Evolutionary conservation across 331 rosid species (phyloP).

Genomic region (Rhamnella rubrinervis): DNA sequence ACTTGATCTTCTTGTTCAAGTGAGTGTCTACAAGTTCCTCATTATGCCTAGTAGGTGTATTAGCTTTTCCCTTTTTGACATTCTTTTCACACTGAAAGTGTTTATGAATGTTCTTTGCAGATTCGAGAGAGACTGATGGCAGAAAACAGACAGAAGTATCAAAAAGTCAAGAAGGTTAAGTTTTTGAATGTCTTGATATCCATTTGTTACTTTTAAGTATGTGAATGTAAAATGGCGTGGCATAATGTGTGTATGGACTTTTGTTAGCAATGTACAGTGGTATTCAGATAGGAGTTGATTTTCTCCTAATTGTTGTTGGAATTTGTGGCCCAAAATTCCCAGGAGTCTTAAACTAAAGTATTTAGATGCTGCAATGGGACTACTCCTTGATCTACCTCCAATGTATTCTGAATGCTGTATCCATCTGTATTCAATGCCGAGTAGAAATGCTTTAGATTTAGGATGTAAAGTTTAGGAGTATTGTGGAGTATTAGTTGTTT

Average conservation of each 20-base stretch:
- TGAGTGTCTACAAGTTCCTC: constrained; percentile 16
- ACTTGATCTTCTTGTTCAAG: constrained; percentile 96
- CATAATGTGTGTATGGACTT: constrained; percentile 1
- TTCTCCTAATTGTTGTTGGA: too few species aligned
- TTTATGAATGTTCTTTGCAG: constrained; percentile 39
- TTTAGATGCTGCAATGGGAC: too few species aligned
- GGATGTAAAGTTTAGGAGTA: too few species aligned
- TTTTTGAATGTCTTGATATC: constrained; percentile 24
- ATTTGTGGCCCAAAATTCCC: too few species aligned
- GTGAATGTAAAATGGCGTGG: constrained; percentile 7
- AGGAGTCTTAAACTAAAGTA: too few species aligned
- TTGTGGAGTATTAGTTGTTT: not conserved
- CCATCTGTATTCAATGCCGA: too few species aligned
- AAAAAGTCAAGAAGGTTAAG: constrained; percentile 89
- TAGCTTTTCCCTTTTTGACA: not conserved
- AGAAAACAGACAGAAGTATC: constrained; percentile 92
- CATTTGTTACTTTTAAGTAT: constrained; percentile 8
- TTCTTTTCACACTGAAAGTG: constrained; percentile 14
- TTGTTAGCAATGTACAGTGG: constrained; percentile 1
- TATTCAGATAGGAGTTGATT: constrained; percentile 6
- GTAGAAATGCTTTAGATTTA: too few species aligned
- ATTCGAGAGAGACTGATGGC: constrained; percentile 90
- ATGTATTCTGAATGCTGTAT: too few species aligned
- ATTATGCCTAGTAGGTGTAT: not conserved
- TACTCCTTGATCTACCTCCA: too few species aligned